These are phyloP conservation scores for Saccharomycopsis sp. DNA, from an alignment of 805 yeast genomes.

Conservation along the genomic window DNA sequence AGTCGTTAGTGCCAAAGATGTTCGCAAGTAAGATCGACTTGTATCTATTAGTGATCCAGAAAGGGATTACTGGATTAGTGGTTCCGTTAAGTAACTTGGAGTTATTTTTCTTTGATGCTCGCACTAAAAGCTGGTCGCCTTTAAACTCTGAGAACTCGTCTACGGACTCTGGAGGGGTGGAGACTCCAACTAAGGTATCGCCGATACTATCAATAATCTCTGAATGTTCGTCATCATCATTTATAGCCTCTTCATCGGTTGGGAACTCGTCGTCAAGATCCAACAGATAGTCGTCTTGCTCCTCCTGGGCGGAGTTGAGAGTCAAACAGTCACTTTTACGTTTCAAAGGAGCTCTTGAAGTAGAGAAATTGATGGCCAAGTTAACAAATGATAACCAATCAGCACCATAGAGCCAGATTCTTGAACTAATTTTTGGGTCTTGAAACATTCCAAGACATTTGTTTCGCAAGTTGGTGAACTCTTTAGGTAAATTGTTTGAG, in stretches of 20 bases:
- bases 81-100: conserved; percentile 20
- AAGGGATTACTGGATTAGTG: conserved; percentile 31
- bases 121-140: conserved; percentile 8
- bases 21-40: conserved; percentile 63
- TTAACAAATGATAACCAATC: conserved; percentile 68
- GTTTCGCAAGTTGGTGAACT: conserved; percentile 50
- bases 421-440: conserved; percentile 34
- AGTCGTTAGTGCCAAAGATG: conserved; percentile 45
- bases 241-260: conserved; percentile 11
- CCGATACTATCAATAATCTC: not conserved
- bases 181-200: not conserved
- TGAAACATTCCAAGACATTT: conserved; percentile 68
- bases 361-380: conserved; percentile 34
- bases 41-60: conserved; percentile 73
- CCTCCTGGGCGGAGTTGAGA: conserved; percentile 35
- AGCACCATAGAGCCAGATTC: conserved; percentile 84
- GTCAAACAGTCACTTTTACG: conserved; percentile 38
- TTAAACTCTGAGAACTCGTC: conserved; percentile 5
- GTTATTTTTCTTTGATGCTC: conserved; percentile 4
- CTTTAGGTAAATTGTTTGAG: conserved; percentile 66
- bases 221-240: conserved; percentile 10
- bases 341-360: conserved; percentile 29
- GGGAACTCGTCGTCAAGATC: conserved; percentile 25
- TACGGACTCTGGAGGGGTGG: not conserved
- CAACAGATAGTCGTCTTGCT: conserved; percentile 26